Conservation (phyloP, 139 green algal species). For the Chlorella sp. region DNA sequence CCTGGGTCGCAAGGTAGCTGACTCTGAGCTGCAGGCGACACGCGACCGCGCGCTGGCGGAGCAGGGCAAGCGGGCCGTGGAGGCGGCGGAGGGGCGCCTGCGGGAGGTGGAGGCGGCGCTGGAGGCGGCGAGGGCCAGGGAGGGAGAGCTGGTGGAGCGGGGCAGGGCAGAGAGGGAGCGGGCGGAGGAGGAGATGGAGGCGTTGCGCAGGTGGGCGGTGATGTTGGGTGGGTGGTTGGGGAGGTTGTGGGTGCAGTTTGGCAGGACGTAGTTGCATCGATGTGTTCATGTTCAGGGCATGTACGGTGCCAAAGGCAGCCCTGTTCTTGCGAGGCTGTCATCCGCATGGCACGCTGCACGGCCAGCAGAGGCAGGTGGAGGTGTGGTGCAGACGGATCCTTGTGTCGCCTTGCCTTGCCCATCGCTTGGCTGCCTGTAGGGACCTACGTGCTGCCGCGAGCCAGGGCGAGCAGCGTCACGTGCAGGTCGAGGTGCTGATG, state of each 20-base stretch:
- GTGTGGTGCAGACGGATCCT: neutral
- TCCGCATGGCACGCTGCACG: no score
- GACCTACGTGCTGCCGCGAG: slow-evolving; percentile 11
- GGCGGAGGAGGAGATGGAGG: neutral
- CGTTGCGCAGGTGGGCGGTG: neutral
- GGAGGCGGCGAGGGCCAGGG: slow-evolving; percentile 8
- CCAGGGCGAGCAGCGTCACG: slow-evolving; percentile 38
- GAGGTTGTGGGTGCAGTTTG: no score
- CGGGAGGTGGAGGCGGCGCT: neutral
- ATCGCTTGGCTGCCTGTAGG: slow-evolving; percentile 13
- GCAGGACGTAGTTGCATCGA: no score
- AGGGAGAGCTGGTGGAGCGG: neutral
- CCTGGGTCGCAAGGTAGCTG: slow-evolving; percentile 3
- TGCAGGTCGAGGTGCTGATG: slow-evolving; percentile 52
- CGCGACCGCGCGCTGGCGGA: neutral
- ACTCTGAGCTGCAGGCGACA: neutral
- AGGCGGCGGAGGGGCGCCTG: neutral
- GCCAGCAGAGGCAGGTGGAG: no score
- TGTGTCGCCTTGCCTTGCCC: neutral
- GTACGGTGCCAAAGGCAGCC: no score
- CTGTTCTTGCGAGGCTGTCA: no score
- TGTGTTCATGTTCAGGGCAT: no score
- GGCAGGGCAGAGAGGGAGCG: slow-evolving; percentile 4
- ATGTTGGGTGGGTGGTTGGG: no score
- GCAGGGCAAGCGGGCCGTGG: neutral